A percentile compares a stretch with the other conserved stretches of the same genome.
Evolutionary conservation across 345 rosid genomes (phyloP).

Genomic region (Brassica juncea): DNA sequence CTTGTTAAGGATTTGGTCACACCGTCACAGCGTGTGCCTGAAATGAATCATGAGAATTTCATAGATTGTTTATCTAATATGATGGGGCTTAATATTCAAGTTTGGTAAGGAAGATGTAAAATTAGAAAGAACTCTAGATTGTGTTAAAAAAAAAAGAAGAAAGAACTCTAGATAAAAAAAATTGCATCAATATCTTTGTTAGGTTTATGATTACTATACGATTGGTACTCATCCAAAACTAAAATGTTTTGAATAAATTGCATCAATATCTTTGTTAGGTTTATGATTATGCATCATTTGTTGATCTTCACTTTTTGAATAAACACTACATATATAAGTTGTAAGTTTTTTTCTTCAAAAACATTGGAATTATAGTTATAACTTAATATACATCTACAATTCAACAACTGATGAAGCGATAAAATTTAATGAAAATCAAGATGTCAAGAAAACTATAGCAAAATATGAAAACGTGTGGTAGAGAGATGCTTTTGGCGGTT

Average conservation of each 20-base stretch:
- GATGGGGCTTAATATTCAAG: neutral
- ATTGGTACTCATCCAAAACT: too few relatives aligned
- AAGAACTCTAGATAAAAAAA: too few relatives aligned
- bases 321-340: neutral
- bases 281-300: neutral
- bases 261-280: too few relatives aligned
- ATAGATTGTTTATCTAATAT: neutral
- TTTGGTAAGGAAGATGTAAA: neutral
- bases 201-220: too few relatives aligned
- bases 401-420: neutral
- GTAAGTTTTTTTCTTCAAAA: neutral
- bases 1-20: slow-evolving; percentile 1
- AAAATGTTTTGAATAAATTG: too few relatives aligned
- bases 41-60: slow-evolving; percentile 16
- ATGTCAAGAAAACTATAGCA: neutral
- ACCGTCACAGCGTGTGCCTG: slow-evolving; percentile 22
- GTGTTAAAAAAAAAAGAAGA: too few relatives aligned
- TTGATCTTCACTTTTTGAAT: neutral
- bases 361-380: neutral
- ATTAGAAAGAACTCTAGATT: neutral
- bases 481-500: neutral
- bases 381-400: neutral
- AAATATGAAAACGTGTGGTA: neutral
- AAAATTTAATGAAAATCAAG: neutral
- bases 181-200: too few relatives aligned